A percentile compares a stretch with the other conserved stretches of the same genome.
Evolutionary conservation across 2,329 filamentous ascomycete species (phyloP).

Genomic region (Rasamsonia emersonii): DNA sequence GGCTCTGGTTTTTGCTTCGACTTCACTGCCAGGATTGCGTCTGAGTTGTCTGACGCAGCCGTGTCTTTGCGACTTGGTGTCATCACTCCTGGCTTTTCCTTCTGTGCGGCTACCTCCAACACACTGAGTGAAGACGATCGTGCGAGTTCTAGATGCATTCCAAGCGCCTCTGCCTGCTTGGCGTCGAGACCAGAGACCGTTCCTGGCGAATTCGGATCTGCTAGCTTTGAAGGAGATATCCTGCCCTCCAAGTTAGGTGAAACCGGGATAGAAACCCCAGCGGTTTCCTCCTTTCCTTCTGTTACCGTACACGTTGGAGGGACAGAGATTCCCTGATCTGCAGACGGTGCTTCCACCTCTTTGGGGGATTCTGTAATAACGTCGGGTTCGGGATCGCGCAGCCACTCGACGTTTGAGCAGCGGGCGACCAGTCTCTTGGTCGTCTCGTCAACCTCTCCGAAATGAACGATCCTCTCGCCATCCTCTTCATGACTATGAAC

Average conservation of each 20-base stretch:
- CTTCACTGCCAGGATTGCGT: constrained; percentile 12
- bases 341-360: constrained; percentile 1
- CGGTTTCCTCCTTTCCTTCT: constrained; percentile 30
- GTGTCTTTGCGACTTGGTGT: constrained; percentile 59
- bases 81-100: constrained; percentile 72
- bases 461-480: constrained; percentile 38
- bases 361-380: constrained; percentile 5
- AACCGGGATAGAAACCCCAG: constrained; percentile 19
- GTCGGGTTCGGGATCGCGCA: constrained; percentile 19
- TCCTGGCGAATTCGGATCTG: constrained; percentile 21
- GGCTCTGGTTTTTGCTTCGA: constrained; percentile 31
- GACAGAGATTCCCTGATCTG: too few relatives aligned
- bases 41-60: constrained; percentile 13
- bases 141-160: constrained; percentile 62
- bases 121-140: constrained; percentile 68
- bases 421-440: constrained; percentile 39
- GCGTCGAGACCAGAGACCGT: constrained; percentile 14
- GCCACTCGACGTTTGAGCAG: constrained; percentile 40
- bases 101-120: constrained; percentile 67
- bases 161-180: constrained; percentile 37
- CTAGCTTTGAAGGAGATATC: constrained; percentile 29
- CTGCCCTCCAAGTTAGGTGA: constrained; percentile 38
- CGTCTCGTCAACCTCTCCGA: constrained; percentile 43
- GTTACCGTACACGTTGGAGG: too few relatives aligned
- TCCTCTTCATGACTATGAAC: constrained; percentile 51